These are phyloP conservation scores for Theileria equi DNA, from an alignment of 169 alveolate species.

Conservation along the genomic window DNA sequence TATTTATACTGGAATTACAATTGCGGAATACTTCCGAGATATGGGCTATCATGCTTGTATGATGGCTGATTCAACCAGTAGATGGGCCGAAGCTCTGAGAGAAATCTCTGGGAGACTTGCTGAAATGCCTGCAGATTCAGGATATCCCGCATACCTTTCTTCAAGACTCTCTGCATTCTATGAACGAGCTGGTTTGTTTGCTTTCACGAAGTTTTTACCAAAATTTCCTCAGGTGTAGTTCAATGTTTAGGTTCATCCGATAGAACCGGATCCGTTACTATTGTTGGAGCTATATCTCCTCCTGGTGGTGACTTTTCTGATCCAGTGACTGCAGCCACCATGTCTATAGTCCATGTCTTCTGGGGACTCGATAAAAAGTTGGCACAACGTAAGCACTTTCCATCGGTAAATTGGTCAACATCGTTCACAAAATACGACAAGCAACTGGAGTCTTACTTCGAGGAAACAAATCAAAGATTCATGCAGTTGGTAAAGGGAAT, in stretches of 20 bases:
- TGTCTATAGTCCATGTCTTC: slow-evolving; percentile 97
- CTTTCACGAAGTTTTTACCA: not conserved
- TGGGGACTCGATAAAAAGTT: slow-evolving; percentile 99
- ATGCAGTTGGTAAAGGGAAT: slow-evolving; percentile 85
- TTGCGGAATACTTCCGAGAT: slow-evolving; percentile 99
- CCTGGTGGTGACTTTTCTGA: slow-evolving; percentile 99
- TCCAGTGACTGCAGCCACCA: slow-evolving; percentile 98
- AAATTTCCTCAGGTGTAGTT: slow-evolving; percentile 79
- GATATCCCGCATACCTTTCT: slow-evolving; percentile 99
- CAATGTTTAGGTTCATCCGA: slow-evolving; percentile 96
- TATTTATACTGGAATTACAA: slow-evolving; percentile 96
- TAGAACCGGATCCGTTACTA: slow-evolving; percentile 96
- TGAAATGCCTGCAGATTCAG: slow-evolving; percentile 99
- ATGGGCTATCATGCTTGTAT: slow-evolving; percentile 97
- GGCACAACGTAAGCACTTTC: slow-evolving; percentile 99
- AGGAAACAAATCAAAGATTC: slow-evolving; percentile 91
- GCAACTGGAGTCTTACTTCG: slow-evolving; percentile 91
- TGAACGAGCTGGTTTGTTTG: slow-evolving; percentile 93
- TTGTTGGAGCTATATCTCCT: slow-evolving; percentile 99
- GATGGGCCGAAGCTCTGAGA: slow-evolving; percentile 99
- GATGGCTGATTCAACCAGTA: slow-evolving; percentile 99
- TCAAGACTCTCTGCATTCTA: slow-evolving; percentile 97
- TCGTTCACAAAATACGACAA: slow-evolving; percentile 95
- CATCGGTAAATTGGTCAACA: slow-evolving; percentile 97
- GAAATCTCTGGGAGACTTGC: slow-evolving; percentile 99